These are phyloP conservation scores for Hyparrhenia diplandra DNA, from an alignment of 176 grass and related monocot species.

Conservation along the genomic window DNA sequence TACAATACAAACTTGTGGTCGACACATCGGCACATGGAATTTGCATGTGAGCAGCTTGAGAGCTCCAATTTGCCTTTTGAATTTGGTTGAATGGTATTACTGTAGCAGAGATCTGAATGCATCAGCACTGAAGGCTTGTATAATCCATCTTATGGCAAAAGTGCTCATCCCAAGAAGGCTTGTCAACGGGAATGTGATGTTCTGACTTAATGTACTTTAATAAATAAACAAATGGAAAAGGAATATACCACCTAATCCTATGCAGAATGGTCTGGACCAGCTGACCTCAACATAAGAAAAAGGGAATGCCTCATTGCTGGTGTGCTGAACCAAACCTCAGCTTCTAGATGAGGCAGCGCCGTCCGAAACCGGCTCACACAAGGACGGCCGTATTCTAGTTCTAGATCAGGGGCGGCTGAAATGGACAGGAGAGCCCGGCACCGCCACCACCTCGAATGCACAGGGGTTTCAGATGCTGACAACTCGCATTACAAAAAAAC, in stretches of 20 bases:
- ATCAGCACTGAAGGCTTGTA: neutral
- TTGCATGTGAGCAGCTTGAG: no score
- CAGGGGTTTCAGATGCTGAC: constrained; percentile 4
- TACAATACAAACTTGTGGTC: no score
- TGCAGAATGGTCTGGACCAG: no score
- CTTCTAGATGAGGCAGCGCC: constrained; percentile 9
- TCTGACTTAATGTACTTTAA: no score
- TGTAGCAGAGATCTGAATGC: neutral
- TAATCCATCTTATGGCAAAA: neutral
- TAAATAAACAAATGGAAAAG: neutral
- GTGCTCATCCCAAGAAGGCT: constrained; percentile 18
- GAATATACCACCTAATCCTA: no score
- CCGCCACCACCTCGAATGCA: neutral
- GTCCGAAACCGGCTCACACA: neutral
- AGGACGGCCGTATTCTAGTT: constrained; percentile 14
- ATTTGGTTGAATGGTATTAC: neutral
- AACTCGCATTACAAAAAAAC: neutral
- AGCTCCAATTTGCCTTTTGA: neutral
- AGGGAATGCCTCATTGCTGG: no score
- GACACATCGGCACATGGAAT: neutral
- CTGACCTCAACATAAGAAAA: neutral
- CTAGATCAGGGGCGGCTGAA: no score
- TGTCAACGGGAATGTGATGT: neutral
- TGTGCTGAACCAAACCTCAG: neutral
- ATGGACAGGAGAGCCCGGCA: neutral